A percentile compares a stretch with the other conserved stretches of the same genome.
Conservation (phyloP, 1,284 basidiomycete species). For the Moniliella sp. region DNA sequence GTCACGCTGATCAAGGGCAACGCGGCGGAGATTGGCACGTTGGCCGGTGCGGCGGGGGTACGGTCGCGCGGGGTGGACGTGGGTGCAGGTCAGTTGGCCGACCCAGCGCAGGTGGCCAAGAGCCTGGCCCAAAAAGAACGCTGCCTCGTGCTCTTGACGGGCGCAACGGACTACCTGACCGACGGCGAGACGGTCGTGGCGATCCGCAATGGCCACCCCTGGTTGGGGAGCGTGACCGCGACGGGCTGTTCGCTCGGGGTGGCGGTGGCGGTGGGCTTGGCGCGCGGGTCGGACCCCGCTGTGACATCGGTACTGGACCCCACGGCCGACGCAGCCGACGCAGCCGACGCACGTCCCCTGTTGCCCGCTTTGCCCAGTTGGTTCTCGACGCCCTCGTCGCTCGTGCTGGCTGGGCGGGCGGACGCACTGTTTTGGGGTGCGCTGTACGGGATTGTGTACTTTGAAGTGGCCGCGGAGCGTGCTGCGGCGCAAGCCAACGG, state of each 20-base stretch:
- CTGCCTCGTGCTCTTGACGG: conserved; percentile 63
- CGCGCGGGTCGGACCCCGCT: too few relatives aligned
- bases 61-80: conserved; percentile 70
- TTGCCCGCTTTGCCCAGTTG: too few relatives aligned
- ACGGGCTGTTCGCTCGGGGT: conserved; percentile 73
- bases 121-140: conserved; percentile 54
- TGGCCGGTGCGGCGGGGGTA: conserved; percentile 47
- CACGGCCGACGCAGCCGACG: too few relatives aligned
- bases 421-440: too few relatives aligned
- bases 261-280: conserved; percentile 51
- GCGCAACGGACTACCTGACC: conserved; percentile 61
- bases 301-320: too few relatives aligned
- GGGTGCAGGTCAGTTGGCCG: conserved; percentile 50
- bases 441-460: too few relatives aligned
- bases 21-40: conserved; percentile 61
- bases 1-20: conserved; percentile 86
- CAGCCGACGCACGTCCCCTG: too few relatives aligned
- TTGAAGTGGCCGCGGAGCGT: too few relatives aligned
- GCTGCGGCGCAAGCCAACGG: too few relatives aligned
- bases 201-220: conserved; percentile 52
- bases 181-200: conserved; percentile 53
- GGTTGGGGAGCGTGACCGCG: conserved; percentile 63
- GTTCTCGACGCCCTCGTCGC: too few relatives aligned
- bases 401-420: too few relatives aligned
- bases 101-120: conserved; percentile 52